Evolutionary conservation across 768 basidiomycete genomes (phyloP).

Genomic region (Phylloporus sp.): DNA sequence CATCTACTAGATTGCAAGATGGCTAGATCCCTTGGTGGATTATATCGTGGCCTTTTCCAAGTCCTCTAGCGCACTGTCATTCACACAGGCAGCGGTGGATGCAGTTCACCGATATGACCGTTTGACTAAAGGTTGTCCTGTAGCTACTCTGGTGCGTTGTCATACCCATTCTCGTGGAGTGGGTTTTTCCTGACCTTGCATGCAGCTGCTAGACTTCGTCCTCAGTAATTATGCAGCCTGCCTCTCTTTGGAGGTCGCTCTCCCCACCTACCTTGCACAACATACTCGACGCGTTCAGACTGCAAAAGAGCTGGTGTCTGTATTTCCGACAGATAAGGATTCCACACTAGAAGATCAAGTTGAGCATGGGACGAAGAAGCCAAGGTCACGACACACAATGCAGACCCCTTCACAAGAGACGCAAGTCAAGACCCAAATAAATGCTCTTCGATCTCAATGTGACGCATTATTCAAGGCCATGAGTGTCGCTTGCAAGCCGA

Average conservation of each 20-base stretch:
- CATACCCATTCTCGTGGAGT: too few relatives aligned
- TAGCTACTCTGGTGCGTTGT: neutral
- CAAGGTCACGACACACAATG: too few relatives aligned
- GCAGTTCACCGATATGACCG: neutral
- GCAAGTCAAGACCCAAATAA: too few relatives aligned
- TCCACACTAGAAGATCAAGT: too few relatives aligned
- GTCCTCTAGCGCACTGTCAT: neutral
- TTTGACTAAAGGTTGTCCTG: neutral
- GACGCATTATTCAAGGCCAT: too few relatives aligned
- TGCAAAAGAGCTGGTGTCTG: neutral
- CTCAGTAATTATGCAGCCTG: neutral
- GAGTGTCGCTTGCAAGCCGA: too few relatives aligned
- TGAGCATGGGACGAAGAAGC: too few relatives aligned
- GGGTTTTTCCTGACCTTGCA: neutral
- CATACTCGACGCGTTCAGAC: neutral
- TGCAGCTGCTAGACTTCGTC: neutral
- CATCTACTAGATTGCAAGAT: neutral
- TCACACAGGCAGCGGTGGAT: neutral
- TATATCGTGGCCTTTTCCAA: neutral
- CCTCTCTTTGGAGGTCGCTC: neutral
- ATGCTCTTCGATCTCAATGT: too few relatives aligned
- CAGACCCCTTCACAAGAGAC: too few relatives aligned
- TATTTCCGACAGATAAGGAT: slow-evolving; percentile 1
- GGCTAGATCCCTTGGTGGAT: neutral
- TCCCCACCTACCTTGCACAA: neutral